Percentiles rank a stretch among this genome's conserved stretches.
These are phyloP conservation scores for Cyberlindnera samutprakarnensis DNA, from an alignment of 805 yeast species.

Conservation along the genomic window DNA sequence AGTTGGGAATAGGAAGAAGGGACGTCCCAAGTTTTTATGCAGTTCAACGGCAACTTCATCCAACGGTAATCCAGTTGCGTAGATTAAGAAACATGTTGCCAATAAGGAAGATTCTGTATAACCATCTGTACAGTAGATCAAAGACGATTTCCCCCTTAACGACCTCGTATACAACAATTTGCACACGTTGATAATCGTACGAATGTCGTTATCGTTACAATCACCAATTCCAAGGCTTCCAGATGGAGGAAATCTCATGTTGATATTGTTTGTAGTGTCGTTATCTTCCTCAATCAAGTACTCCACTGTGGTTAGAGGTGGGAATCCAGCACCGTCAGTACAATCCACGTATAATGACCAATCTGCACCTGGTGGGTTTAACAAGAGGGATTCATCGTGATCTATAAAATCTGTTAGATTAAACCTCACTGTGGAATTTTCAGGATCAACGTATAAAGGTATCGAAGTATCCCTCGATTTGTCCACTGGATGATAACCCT, in stretches of 20 bases:
- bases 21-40: slow-evolving; percentile 60
- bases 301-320: slow-evolving; percentile 33
- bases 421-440: slow-evolving; percentile 41
- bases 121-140: slow-evolving; percentile 82
- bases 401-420: slow-evolving; percentile 24
- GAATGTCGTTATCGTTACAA: slow-evolving; percentile 50
- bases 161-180: slow-evolving; percentile 49
- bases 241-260: slow-evolving; percentile 71
- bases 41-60: slow-evolving; percentile 60
- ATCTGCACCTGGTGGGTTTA: slow-evolving; percentile 43
- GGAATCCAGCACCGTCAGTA: slow-evolving; percentile 51
- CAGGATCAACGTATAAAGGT: slow-evolving; percentile 42
- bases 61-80: slow-evolving; percentile 49
- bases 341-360: slow-evolving; percentile 55
- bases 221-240: slow-evolving; percentile 79
- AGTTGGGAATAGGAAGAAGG: slow-evolving; percentile 74
- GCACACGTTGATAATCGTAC: slow-evolving; percentile 60
- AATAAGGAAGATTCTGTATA: slow-evolving; percentile 86
- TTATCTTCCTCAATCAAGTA: slow-evolving; percentile 14
- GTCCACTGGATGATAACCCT: slow-evolving; percentile 8
- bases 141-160: slow-evolving; percentile 26
- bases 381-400: slow-evolving; percentile 22
- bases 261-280: slow-evolving; percentile 14
- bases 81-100: slow-evolving; percentile 63
- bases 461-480: slow-evolving; percentile 5